These are phyloP conservation scores for Pseudocercospora pini-densiflorae DNA, from an alignment of 2,329 filamentous ascomycete species.

Conservation along the genomic window DNA sequence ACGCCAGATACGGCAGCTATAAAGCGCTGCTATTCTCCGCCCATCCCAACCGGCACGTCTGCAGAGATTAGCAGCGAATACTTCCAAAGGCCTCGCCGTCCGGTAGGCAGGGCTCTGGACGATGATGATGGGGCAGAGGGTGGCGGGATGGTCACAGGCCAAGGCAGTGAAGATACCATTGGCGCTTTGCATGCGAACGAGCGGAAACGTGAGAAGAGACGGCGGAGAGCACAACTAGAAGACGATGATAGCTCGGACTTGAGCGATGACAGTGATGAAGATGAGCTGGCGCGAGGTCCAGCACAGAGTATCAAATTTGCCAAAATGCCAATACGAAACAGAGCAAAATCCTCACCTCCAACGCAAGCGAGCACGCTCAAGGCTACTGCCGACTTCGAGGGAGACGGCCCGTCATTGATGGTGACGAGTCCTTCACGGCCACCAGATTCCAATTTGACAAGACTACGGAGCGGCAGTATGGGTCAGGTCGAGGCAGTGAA, in stretches of 20 bases:
- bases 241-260: constrained; percentile 86
- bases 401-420: constrained; percentile 34
- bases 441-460: constrained; percentile 43
- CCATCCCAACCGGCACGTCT: constrained; percentile 75
- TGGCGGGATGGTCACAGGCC: constrained; percentile 72
- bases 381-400: constrained; percentile 19
- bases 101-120: constrained; percentile 28
- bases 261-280: constrained; percentile 83
- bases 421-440: constrained; percentile 54
- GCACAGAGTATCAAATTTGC: constrained; percentile 93
- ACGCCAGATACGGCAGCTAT: constrained; percentile 72
- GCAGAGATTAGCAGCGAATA: constrained; percentile 61
- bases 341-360: constrained; percentile 82
- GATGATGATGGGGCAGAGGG: constrained; percentile 69
- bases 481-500: constrained; percentile 67
- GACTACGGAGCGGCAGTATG: constrained; percentile 69
- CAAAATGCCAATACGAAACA: constrained; percentile 87
- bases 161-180: constrained; percentile 67
- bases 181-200: constrained; percentile 62
- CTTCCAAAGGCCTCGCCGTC: constrained; percentile 65
- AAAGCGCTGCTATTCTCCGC: constrained; percentile 83
- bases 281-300: constrained; percentile 67
- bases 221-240: constrained; percentile 74
- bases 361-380: constrained; percentile 25
- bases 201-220: constrained; percentile 63